Evolutionary conservation across 495 filamentous ascomycete species (phyloP), one percentile per base, ranked within the genome.

Genomic region (Rhizodiscina lignyota): DNA sequence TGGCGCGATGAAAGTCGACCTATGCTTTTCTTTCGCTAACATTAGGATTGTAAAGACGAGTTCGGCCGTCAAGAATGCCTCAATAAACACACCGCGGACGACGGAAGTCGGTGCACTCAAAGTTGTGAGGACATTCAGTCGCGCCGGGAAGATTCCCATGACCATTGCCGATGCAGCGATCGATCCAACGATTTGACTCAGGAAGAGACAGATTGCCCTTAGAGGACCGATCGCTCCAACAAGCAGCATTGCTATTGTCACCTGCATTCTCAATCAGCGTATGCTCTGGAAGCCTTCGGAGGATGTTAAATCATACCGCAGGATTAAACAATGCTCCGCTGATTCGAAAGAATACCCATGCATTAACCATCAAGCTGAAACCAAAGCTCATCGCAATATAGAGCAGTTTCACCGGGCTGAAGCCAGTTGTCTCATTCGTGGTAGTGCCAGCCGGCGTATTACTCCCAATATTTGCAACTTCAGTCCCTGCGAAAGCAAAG

Each of bases 261-360:
- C 66, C 65, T 68, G 26, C n/a, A n/a, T n/a, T n/a, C n/a, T n/a
- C n/a, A n/a, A n/a, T n/a, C n/a, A n/a, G n/a, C n/a, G n/a, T n/a
- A n/a, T n/a, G n/a, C n/a, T n/a, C n/a, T n/a, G n/a, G n/a, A n/a
- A n/a, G n/a, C n/a, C n/a, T n/a, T n/a, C n/a, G n/a, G n/a, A n/a
- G n/a, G n/a, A n/a, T 16, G 23, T 13, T 8, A 19, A 16, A 18
- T 20, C 18, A 21, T 59, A 68, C 74, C 19, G 71, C 77, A 0
- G 83, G 82, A 42, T 87, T 86, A 53, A 87, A 89, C n/a, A 83
- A 52, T 5, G 79, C 82, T 2, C 81, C 82, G 0, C 66, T 74
- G 18, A 86, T 69, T 12, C 80, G 68, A 53, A 76, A 87, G 59
- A 87, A 85, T 0, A 78, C 68, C 81, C 79, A 91, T 0, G 78